These are phyloP conservation scores for Senna tora DNA, from an alignment of 306 rosid species.

Conservation along the genomic window DNA sequence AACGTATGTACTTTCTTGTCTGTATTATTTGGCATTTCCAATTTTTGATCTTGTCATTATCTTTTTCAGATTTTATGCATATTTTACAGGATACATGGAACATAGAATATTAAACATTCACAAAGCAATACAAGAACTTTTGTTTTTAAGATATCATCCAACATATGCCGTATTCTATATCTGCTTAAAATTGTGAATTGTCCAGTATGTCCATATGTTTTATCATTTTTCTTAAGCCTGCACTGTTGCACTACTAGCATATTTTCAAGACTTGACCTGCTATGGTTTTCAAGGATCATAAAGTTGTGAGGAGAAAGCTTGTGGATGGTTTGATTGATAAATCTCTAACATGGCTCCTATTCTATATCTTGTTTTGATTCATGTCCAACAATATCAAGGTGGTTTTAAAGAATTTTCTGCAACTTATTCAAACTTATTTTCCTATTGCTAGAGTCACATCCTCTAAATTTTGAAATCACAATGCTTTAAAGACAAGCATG, in stretches of 20 bases:
- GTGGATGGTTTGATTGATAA: not conserved
- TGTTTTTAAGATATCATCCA: not conserved
- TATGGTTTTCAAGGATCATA: not conserved
- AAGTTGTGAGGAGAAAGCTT: not conserved
- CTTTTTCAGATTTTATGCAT: not conserved
- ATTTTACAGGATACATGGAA: not conserved
- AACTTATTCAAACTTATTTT: not conserved
- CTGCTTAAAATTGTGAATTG: not conserved
- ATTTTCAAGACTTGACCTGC: not conserved
- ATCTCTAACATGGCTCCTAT: not conserved
- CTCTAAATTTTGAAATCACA: not conserved
- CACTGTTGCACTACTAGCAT: not conserved
- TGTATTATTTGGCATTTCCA: conserved; percentile 4
- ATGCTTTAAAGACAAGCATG: not conserved
- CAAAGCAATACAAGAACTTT: not conserved
- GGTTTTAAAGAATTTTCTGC: not conserved
- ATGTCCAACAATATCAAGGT: too few species aligned
- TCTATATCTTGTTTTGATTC: too few species aligned
- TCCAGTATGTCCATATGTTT: not conserved
- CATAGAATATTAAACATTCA: not conserved
- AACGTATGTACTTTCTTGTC: conserved; percentile 54
- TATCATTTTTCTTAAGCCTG: not conserved
- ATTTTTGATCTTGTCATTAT: not conserved
- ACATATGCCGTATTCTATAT: not conserved
- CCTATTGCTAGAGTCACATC: not conserved